A percentile compares a stretch with the other conserved stretches of the same genome.
Conservation (phyloP, 2,329 filamentous ascomycete genomes). For the Ophiostoma sp. region DNA sequence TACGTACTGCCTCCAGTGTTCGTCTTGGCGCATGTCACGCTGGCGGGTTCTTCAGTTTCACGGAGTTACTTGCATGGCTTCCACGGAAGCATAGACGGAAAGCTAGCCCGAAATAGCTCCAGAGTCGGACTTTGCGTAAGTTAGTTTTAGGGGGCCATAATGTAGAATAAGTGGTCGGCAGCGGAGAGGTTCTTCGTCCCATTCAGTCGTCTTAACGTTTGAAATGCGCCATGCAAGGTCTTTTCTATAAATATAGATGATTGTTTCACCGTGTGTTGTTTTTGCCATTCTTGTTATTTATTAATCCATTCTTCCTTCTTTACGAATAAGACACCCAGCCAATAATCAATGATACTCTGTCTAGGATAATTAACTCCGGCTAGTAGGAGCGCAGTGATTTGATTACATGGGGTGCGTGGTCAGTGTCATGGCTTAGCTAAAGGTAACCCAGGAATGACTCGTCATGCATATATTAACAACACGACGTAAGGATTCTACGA, state of each 20-base stretch:
- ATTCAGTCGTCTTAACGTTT: neutral
- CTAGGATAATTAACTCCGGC: neutral
- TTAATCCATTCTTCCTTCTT: too few species aligned
- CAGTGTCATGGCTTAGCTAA: neutral
- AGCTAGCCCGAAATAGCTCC: neutral
- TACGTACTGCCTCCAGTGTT: neutral
- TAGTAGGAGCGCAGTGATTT: neutral
- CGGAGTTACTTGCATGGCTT: constrained; percentile 4
- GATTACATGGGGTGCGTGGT: neutral
- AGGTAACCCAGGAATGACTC: neutral
- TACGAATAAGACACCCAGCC: neutral
- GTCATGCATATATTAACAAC: neutral
- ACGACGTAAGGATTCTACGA: neutral
- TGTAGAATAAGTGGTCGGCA: neutral
- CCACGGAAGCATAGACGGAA: neutral
- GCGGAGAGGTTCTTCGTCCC: too few species aligned
- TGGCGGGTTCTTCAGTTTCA: neutral
- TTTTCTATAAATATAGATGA: neutral
- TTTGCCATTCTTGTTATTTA: too few species aligned
- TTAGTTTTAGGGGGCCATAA: neutral
- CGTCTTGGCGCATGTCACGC: neutral
- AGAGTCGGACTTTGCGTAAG: neutral
- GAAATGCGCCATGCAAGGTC: neutral
- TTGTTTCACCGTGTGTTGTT: too few species aligned
- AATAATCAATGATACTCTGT: neutral